These are phyloP conservation scores for Lathyrus oleraceus DNA, from an alignment of 306 rosid genomes.

Conservation along the genomic window DNA sequence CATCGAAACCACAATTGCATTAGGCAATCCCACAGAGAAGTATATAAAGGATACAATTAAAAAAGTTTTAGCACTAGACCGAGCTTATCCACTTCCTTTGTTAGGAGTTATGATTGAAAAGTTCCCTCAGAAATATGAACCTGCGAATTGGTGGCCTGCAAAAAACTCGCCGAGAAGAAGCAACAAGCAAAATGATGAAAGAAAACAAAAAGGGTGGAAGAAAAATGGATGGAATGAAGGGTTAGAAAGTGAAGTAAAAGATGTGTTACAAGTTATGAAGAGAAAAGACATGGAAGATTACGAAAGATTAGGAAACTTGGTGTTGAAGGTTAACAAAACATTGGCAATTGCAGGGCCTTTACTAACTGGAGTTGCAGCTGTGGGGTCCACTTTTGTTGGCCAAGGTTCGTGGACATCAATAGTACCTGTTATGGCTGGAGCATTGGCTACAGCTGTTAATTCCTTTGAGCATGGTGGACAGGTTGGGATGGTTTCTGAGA, in stretches of 20 bases:
- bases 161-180: not conserved
- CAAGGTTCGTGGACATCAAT: slow-evolving; percentile 42
- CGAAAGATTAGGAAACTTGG: slow-evolving; percentile 69
- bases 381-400: slow-evolving; percentile 53
- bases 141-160: slow-evolving; percentile 83
- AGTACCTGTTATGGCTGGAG: slow-evolving; percentile 58
- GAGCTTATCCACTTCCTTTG: slow-evolving; percentile 84
- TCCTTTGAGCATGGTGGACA: slow-evolving; percentile 69
- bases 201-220: slow-evolving; percentile 12
- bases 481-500: slow-evolving; percentile 78
- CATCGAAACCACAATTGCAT: slow-evolving; percentile 51
- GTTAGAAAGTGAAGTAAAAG: slow-evolving; percentile 53
- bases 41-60: slow-evolving; percentile 54
- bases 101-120: slow-evolving; percentile 85
- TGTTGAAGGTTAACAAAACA: slow-evolving; percentile 58
- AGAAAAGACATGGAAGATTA: slow-evolving; percentile 73
- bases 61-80: slow-evolving; percentile 63
- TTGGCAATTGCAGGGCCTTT: slow-evolving; percentile 76
- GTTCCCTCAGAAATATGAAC: slow-evolving; percentile 58
- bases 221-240: slow-evolving; percentile 74
- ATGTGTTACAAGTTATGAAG: slow-evolving; percentile 56
- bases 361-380: slow-evolving; percentile 64
- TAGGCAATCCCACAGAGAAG: slow-evolving; percentile 33
- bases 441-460: slow-evolving; percentile 55
- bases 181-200: not conserved